A percentile compares a stretch with the other conserved stretches of the same genome.
phyloP scores from a whole-genome alignment of 139 green algal species.

The Dunaliella primolecta region DNA sequence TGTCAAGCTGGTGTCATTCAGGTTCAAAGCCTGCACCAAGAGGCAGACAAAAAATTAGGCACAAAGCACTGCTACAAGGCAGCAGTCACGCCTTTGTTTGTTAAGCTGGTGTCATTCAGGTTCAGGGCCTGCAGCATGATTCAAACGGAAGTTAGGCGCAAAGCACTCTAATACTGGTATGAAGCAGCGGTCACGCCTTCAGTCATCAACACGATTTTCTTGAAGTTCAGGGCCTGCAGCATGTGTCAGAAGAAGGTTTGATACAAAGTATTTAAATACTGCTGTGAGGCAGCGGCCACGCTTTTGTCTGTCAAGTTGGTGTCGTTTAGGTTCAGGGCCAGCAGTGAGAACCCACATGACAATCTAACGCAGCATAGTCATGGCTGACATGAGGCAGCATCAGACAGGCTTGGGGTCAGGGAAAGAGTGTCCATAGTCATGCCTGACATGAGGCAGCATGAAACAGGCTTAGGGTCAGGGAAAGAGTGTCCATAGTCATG shows the following conservation, averaged over 20 bases:
- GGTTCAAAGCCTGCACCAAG: constrained; percentile 58
- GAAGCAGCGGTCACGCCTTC: constrained; percentile 57
- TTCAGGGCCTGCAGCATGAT: constrained; percentile 56
- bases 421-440: too few species aligned
- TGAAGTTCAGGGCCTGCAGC: constrained; percentile 69
- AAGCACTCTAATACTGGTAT: too few species aligned
- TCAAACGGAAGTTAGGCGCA: too few species aligned
- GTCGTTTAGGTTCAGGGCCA: constrained; percentile 74
- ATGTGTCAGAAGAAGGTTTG: neutral
- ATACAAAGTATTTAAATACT: neutral
- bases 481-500: too few species aligned
- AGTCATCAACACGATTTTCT: constrained; percentile 73
- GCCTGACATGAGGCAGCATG: too few species aligned
- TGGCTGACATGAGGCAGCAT: too few species aligned
- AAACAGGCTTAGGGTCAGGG: too few species aligned
- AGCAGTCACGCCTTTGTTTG: constrained; percentile 53
- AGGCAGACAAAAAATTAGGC: neutral
- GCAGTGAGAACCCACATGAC: too few species aligned
- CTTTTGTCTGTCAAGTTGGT: constrained; percentile 70
- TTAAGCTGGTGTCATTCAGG: constrained; percentile 77
- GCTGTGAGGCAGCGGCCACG: neutral
- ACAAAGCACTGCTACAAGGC: neutral
- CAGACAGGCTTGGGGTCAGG: too few species aligned
- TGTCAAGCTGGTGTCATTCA: constrained; percentile 76
- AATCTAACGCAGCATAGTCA: too few species aligned